Percentiles rank a stretch among this genome's conserved stretches.
phyloP scores from a whole-genome alignment of 73 alveolate species.

The Paramecium primaurelia region DNA sequence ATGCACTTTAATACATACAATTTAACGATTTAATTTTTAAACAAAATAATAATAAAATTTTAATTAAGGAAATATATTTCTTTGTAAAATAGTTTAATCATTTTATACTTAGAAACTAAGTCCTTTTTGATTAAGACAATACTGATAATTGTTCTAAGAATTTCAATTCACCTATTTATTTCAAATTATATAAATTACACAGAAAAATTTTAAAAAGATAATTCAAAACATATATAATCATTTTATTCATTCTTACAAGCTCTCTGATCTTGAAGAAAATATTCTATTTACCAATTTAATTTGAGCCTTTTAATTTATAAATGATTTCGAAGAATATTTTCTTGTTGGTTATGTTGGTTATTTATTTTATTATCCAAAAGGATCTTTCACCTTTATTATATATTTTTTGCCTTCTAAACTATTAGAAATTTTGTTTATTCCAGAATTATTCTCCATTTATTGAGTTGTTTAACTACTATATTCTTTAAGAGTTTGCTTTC shows the following conservation, averaged over 20 bases:
- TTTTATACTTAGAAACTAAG: background rate
- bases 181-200: background rate
- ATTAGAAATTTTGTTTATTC: background rate
- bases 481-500: background rate
- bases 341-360: background rate
- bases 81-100: background rate
- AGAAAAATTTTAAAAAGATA: background rate
- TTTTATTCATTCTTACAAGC: background rate
- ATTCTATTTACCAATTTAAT: conserved; percentile 10
- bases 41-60: background rate
- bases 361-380: background rate
- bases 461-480: background rate
- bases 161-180: background rate
- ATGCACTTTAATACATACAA: background rate
- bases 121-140: background rate
- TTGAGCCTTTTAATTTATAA: background rate
- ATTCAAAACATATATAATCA: background rate
- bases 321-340: conserved; percentile 6
- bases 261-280: conserved; percentile 42
- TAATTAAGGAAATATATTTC: background rate
- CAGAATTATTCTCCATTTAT: background rate
- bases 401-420: background rate
- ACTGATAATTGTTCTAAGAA: background rate
- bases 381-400: conserved; percentile 8
- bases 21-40: background rate